Evolutionary conservation across 495 filamentous ascomycete genomes (phyloP), one percentile per base, ranked within the genome.

Genomic region (Clohesyomyces aquaticus): DNA sequence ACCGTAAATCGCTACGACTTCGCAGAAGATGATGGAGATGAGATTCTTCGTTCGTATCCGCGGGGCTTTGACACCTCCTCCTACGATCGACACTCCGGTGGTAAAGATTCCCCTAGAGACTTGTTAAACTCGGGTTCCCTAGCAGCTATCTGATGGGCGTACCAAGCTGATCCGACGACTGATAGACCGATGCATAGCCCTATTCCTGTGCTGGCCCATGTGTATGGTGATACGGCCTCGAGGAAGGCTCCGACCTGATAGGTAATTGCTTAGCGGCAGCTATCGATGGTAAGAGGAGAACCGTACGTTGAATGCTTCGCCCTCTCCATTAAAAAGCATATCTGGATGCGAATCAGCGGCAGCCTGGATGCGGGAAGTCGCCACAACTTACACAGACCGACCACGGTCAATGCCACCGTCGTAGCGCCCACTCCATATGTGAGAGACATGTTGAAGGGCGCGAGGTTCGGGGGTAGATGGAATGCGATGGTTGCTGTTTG

Each of bases 1-100:
- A 71, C 95, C 95, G 82, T 99, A 99, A 75, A 99, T 99, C 72
- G 95, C 95, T 65, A 99, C 95, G 67, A 98, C 95, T 78, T 99
- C 95, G 80, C 95, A 99, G 83, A 99, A 99, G 80, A 99, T 97
- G 80, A 99, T 98, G 68, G 95, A 98, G 73, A 99, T 96, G 62
- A 99, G 76, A 79, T 98, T 99, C 85, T 99, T 99, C 55, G 95
- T 99, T 69, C 93, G 89, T 74, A 99, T 98, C 67, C 94, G 86
- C 19, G 94, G 95, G 26, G 95, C 94, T 70, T 88, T 89, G 74
- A 99, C 95, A 78, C 95, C 95, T 63, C 89, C 95, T 62, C 95
- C 95, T 65, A 99, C 82, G 74, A 99, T 99, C 51, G 93, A 96
- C n/a, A 93, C 96, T 70, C 95, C 95, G 11, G 94, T 97, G 55